These are phyloP conservation scores for Paxillus ammoniavirescens DNA, from an alignment of 768 basidiomycete species.

Conservation along the genomic window DNA sequence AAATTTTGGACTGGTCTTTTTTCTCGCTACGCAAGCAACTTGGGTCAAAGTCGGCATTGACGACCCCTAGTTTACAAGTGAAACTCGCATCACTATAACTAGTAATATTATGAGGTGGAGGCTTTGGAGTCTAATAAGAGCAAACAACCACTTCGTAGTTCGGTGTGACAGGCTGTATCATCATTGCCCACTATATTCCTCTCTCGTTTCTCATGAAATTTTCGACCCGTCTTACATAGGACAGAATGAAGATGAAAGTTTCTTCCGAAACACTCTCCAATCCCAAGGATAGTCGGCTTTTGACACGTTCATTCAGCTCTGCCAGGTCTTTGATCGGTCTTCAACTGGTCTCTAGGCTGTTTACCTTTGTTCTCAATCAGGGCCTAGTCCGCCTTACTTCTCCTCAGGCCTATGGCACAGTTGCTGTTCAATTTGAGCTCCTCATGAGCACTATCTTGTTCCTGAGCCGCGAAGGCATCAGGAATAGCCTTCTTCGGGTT, in stretches of 20 bases:
- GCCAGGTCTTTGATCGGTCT: slow-evolving; percentile 75
- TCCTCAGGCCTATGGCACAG: slow-evolving; percentile 85
- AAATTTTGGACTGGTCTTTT: too few relatives aligned
- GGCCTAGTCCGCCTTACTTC: slow-evolving; percentile 79
- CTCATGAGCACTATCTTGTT: slow-evolving; percentile 88
- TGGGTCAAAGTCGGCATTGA: too few relatives aligned
- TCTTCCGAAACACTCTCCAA: background rate
- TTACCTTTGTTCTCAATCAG: slow-evolving; percentile 92
- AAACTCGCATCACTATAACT: too few relatives aligned
- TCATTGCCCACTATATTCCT: background rate
- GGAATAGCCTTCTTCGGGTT: slow-evolving; percentile 79
- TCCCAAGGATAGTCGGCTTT: slow-evolving; percentile 13
- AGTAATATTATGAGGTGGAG: too few relatives aligned
- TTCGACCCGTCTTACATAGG: slow-evolving; percentile 1
- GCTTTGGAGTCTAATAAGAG: too few relatives aligned
- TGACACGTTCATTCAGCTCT: slow-evolving; percentile 37
- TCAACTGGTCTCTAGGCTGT: slow-evolving; percentile 77
- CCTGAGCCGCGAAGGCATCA: slow-evolving; percentile 88
- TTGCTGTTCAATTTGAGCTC: slow-evolving; percentile 92
- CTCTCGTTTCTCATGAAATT: slow-evolving; percentile 3
- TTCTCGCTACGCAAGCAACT: too few relatives aligned
- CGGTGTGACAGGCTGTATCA: too few relatives aligned
- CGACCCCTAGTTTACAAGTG: too few relatives aligned
- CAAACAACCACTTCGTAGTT: too few relatives aligned
- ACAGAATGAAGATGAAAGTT: slow-evolving; percentile 7